phyloP scores from a whole-genome alignment of 2,329 filamentous ascomycete species.

The Diplocarpon mali region DNA sequence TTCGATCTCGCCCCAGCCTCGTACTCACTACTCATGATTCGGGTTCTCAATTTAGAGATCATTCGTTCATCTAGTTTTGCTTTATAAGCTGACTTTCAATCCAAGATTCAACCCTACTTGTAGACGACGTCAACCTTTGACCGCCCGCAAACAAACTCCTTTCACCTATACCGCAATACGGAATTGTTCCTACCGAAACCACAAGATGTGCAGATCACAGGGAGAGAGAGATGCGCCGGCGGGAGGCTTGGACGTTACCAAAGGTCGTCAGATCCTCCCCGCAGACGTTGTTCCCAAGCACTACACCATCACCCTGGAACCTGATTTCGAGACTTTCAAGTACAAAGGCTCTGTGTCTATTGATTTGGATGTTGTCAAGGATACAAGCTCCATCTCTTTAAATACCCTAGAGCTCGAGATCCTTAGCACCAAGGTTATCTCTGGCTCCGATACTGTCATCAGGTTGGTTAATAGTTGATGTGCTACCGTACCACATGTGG shows the following conservation, averaged over 20 bases:
- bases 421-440: slow-evolving; percentile 57
- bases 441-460: slow-evolving; percentile 40
- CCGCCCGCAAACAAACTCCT: slow-evolving; percentile 12
- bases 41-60: neutral
- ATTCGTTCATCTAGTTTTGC: neutral
- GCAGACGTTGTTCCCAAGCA: slow-evolving; percentile 85
- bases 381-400: slow-evolving; percentile 74
- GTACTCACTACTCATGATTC: neutral
- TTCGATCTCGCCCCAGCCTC: neutral
- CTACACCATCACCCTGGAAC: slow-evolving; percentile 86
- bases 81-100: neutral
- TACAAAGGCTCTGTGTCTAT: slow-evolving; percentile 79
- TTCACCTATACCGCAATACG: slow-evolving; percentile 29
- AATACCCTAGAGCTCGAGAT: slow-evolving; percentile 84
- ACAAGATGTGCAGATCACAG: slow-evolving; percentile 57
- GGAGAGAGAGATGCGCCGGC: slow-evolving; percentile 38
- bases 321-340: slow-evolving; percentile 76
- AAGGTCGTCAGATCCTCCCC: slow-evolving; percentile 74
- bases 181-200: slow-evolving; percentile 64
- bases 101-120: slow-evolving; percentile 17
- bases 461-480: slow-evolving; percentile 27
- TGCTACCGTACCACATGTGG: slow-evolving; percentile 5
- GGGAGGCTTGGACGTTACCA: slow-evolving; percentile 45
- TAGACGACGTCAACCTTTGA: slow-evolving; percentile 18
- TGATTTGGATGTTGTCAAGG: slow-evolving; percentile 76